These are phyloP conservation scores for Drechslera avenae DNA, from an alignment of 2,329 filamentous ascomycete species.

Conservation along the genomic window DNA sequence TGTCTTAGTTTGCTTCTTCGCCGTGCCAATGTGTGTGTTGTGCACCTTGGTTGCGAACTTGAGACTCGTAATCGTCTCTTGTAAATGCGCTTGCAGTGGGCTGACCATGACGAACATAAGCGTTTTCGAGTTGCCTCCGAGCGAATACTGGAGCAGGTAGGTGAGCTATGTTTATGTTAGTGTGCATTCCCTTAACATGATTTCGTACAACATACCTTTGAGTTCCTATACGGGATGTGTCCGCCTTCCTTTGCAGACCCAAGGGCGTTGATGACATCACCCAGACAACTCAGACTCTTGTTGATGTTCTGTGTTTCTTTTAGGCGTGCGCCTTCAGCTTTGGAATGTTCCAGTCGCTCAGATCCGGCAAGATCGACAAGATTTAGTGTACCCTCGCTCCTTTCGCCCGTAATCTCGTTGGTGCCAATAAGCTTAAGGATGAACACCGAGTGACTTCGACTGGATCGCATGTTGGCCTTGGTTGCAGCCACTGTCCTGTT, in stretches of 20 bases:
- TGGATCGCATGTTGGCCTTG: slow-evolving; percentile 95
- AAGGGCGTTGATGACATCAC: slow-evolving; percentile 93
- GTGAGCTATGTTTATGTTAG: slow-evolving; percentile 65
- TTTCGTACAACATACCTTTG: slow-evolving; percentile 66
- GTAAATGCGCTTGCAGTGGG: slow-evolving; percentile 85
- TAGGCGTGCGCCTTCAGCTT: slow-evolving; percentile 82
- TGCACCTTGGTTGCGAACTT: slow-evolving; percentile 95
- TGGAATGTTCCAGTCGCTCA: slow-evolving; percentile 85
- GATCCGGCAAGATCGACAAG: slow-evolving; percentile 94
- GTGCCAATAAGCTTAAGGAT: slow-evolving; percentile 73
- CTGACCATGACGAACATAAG: slow-evolving; percentile 99
- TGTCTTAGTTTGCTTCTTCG: slow-evolving; percentile 73
- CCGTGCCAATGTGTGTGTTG: slow-evolving; percentile 91
- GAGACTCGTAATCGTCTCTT: slow-evolving; percentile 91
- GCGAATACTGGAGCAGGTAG: slow-evolving; percentile 89
- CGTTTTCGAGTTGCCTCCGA: slow-evolving; percentile 95
- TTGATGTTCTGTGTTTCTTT: slow-evolving; percentile 98
- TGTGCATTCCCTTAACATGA: background rate
- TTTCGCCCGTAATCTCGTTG: slow-evolving; percentile 78
- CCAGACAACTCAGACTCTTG: slow-evolving; percentile 86
- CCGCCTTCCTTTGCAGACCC: slow-evolving; percentile 76
- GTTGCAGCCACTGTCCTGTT: slow-evolving; percentile 94
- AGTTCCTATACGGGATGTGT: slow-evolving; percentile 94
- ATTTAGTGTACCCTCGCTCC: slow-evolving; percentile 91
- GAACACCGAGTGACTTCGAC: slow-evolving; percentile 93